Evolutionary conservation across 805 yeast genomes (phyloP), one percentile per base, ranked within the genome.

Genomic region (Ogataea nitratoaversa): DNA sequence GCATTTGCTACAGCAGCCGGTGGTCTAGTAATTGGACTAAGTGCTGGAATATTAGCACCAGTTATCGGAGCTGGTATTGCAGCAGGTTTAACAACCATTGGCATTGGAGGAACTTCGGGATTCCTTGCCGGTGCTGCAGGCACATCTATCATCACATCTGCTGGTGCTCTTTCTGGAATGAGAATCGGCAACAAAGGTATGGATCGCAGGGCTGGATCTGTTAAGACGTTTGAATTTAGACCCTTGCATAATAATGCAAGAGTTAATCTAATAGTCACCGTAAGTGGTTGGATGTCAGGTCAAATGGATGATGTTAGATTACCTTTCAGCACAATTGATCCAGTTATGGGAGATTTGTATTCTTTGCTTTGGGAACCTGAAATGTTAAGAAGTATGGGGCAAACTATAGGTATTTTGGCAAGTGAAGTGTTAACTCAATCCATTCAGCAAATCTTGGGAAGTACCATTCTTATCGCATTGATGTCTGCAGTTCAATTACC

Each of bases 21-120:
- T 2, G 90, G 96, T 1, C 67, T 93, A 18, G 95, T 93, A 2
- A 76, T 93, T 43, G 99, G 99, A 2, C 68, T 93, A 16, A 87
- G 96, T 44, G 98, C 96, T 8, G 99, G 99, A 6, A 63, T 93
- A 32, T 66, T 93, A 33, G 99, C 99, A 0, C 99, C 99, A 0
- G 95, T 95, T 2, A 95, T 93, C 54, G 98, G 98, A 37, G 98
- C 98, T 2, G 99, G 99, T 54, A 57, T 93, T 22, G 99, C 98
- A 2, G 98, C 98, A 3, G 99, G 98, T 13, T 69, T 93, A 30
- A 82, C 97, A 1, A 93, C 99, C 0, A 78, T 91, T 18, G 99
- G 99, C 24, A 84, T 95, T 18, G 71, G 86, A 1, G 98, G 99
- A n/a, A 88, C 98, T 0, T 65, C 88, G 13, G 87, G 95, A 1